A percentile compares a stretch with the other conserved stretches of the same genome.
These are phyloP conservation scores for Rhizophagus sp. DNA, from an alignment of 192 early-diverging fungal genomes.

Conservation along the genomic window DNA sequence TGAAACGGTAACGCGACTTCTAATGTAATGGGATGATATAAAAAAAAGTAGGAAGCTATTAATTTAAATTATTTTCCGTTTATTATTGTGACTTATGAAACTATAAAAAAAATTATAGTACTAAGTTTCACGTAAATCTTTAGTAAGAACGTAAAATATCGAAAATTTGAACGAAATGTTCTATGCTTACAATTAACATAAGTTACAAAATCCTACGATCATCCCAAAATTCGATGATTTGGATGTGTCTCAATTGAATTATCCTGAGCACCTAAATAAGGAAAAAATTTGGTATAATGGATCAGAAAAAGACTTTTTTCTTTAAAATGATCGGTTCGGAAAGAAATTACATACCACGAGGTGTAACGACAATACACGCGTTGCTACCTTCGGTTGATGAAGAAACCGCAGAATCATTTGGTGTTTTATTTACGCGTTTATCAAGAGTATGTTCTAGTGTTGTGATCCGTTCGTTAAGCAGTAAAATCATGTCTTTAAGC, in stretches of 20 bases:
- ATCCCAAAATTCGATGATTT: neutral
- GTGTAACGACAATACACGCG: neutral
- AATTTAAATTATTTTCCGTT: too few relatives aligned
- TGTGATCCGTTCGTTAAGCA: neutral
- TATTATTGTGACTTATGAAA: too few relatives aligned
- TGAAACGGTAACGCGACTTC: too few relatives aligned
- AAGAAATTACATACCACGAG: neutral
- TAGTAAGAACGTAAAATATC: too few relatives aligned
- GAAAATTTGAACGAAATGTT: too few relatives aligned
- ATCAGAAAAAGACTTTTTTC: too few relatives aligned
- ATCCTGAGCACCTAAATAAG: neutral
- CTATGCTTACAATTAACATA: too few relatives aligned
- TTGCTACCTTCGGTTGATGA: neutral
- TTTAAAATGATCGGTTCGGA: too few relatives aligned
- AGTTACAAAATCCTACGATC: neutral
- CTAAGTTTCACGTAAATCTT: too few relatives aligned
- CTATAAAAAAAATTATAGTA: too few relatives aligned
- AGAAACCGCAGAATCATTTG: neutral
- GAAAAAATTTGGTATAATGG: neutral
- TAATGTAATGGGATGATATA: too few relatives aligned
- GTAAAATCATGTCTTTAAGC: constrained; percentile 12
- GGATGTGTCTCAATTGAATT: neutral
- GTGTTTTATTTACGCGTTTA: neutral
- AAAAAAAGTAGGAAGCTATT: too few relatives aligned
- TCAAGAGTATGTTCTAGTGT: neutral